phyloP scores from a whole-genome alignment of 2,329 filamentous ascomycete genomes.

The Aspergillus calidoustus region DNA sequence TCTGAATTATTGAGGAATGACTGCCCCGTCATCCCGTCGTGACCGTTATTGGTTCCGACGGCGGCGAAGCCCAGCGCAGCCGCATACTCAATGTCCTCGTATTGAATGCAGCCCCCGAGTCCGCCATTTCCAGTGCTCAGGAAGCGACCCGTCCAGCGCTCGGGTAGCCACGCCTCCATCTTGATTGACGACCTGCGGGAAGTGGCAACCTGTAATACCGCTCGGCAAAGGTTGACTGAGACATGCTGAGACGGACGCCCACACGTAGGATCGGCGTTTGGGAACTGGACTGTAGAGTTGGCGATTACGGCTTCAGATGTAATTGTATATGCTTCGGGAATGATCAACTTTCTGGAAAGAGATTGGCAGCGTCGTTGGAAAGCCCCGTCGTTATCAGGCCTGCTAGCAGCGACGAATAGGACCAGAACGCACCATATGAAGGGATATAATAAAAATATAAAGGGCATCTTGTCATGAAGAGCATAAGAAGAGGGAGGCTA shows the following conservation, averaged over 20 bases:
- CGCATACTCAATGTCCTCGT: slow-evolving; percentile 16
- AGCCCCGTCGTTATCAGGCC: too few species aligned
- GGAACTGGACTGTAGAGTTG: too few species aligned
- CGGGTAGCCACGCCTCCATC: slow-evolving; percentile 15
- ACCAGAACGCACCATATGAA: too few species aligned
- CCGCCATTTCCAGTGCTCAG: slow-evolving; percentile 18
- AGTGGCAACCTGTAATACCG: background rate
- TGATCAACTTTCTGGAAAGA: too few species aligned
- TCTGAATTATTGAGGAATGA: slow-evolving; percentile 8
- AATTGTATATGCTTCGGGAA: too few species aligned
- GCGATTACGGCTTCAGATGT: too few species aligned
- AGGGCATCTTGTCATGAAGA: too few species aligned
- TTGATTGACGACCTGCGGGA: slow-evolving; percentile 4
- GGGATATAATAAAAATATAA: too few species aligned
- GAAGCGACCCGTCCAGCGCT: slow-evolving; percentile 13
- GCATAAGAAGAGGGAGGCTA: too few species aligned
- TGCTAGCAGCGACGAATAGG: too few species aligned
- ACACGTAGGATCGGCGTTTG: too few species aligned
- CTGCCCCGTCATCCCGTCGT: slow-evolving; percentile 11
- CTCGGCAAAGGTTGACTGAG: slow-evolving; percentile 2
- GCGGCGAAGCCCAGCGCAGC: slow-evolving; percentile 14
- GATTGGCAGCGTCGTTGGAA: too few species aligned
- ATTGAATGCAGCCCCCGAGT: slow-evolving; percentile 18
- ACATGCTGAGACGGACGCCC: background rate
- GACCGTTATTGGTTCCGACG: slow-evolving; percentile 18